Conservation (phyloP, 2,329 filamentous ascomycete genomes). For the Leptographium lundbergii region DNA sequence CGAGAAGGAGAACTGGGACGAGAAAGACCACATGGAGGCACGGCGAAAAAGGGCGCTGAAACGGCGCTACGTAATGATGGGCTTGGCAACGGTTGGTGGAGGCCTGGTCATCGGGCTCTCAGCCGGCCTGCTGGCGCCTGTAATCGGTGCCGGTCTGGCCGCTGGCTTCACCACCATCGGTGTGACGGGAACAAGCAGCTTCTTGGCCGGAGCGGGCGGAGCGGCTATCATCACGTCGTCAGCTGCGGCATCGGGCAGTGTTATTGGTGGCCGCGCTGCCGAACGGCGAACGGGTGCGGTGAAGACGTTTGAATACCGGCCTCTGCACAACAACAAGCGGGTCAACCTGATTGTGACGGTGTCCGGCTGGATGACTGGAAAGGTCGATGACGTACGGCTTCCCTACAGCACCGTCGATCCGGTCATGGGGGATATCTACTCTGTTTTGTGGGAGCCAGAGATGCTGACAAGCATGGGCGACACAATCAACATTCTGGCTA, state of each 20-base stretch:
- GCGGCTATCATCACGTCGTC: constrained; percentile 88
- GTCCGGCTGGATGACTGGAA: constrained; percentile 97
- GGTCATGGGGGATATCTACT: constrained; percentile 97
- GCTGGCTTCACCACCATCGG: constrained; percentile 94
- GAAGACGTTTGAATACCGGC: constrained; percentile 92
- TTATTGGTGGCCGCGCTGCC: constrained; percentile 79
- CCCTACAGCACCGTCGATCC: constrained; percentile 95
- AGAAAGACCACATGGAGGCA: constrained; percentile 83
- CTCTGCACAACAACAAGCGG: constrained; percentile 93
- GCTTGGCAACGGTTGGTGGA: constrained; percentile 87
- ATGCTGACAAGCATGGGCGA: constrained; percentile 97
- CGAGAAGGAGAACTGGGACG: constrained; percentile 95
- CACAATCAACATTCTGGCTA: constrained; percentile 95
- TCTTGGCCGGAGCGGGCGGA: constrained; percentile 82
- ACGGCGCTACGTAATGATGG: constrained; percentile 86
- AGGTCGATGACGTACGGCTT: constrained; percentile 88
- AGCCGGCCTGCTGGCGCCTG: constrained; percentile 78
- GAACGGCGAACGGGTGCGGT: constrained; percentile 80
- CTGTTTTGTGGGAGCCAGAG: constrained; percentile 92
- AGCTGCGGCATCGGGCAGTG: constrained; percentile 73
- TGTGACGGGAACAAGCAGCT: constrained; percentile 75
- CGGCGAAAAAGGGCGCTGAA: constrained; percentile 72
- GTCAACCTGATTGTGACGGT: constrained; percentile 93
- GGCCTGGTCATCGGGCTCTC: constrained; percentile 91
- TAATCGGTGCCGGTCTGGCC: constrained; percentile 87